Base-by-base conservation (phyloP, 2,329 filamentous ascomycete species). In the Aureobasidium melanogenum region DNA sequence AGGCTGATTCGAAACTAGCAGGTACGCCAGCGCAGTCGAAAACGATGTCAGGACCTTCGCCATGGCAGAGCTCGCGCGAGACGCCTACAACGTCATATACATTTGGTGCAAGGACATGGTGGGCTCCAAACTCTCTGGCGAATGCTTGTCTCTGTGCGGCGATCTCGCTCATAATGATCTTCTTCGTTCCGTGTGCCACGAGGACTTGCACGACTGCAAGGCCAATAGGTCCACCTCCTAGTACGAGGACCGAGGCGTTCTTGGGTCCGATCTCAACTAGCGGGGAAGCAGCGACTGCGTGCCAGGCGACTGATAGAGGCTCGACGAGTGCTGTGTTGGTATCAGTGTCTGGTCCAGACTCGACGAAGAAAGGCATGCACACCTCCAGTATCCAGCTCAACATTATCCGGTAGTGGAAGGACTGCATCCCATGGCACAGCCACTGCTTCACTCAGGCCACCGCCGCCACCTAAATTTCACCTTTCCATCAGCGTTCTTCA, bases 281-380 rank as follows among this genome's bases (percentile, higher is more conserved):
- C 0, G 77, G 76, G 0, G 77, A 77, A 4, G 80, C 73, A 5
- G 76, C 75, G 10, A 85, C 79, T 0, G 83, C 84, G 66, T 88
- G 85, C 84, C 84, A 87, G 9, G 82, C 84, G 0, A 88, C 84
- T 0, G 83, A 76, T 2, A 88, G 72, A 0, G 85, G 85, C 65
- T 88, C 85, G 7, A 87, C 79, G 3, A 88, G 74, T 0, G 85
- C 84, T 61, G 39, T 32, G 5, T 30, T 30, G 6, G 14, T 39
- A 14, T 55, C 15, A 55, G 39, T 28, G 12, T 17, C 32, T 19
- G 26, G 1, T 26, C 24, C 7, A 5, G 1, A 12, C 19, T 14
- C 50, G 7, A 10, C 10, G 47, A 10, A 26, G 5, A 28, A 28
- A 10, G 26, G 17, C 30, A 34, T 36, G 7, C 59, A 32, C 34